These are phyloP conservation scores for Asclepias syriaca DNA, from an alignment of 257 asterid species.

Conservation along the genomic window DNA sequence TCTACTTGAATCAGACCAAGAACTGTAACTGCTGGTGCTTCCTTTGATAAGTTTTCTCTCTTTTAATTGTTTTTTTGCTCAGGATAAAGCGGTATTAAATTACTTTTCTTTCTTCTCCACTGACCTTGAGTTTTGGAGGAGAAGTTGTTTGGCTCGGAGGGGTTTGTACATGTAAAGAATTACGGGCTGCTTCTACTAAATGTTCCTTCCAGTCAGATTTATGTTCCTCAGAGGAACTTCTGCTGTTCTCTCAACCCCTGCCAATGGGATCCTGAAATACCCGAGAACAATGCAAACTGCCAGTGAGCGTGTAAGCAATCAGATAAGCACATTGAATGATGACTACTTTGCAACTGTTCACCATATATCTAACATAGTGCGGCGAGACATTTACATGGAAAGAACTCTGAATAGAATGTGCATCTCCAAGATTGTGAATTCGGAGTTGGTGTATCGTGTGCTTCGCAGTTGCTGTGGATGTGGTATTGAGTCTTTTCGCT, in stretches of 20 bases:
- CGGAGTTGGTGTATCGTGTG: conserved; percentile 83
- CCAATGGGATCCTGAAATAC: conserved; percentile 17
- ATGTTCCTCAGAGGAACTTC: conserved; percentile 27
- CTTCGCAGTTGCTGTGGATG: conserved; percentile 67
- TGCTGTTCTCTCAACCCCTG: conserved; percentile 5
- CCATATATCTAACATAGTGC: conserved; percentile 89
- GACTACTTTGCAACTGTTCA: conserved; percentile 87
- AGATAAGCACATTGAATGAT: conserved; percentile 54
- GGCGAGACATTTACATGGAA: conserved; percentile 85
- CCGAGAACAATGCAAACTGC: conserved; percentile 24
- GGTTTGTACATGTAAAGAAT: background rate
- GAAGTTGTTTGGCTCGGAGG: background rate
- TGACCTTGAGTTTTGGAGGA: background rate
- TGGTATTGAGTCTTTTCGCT: conserved; percentile 91
- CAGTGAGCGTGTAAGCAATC: conserved; percentile 18
- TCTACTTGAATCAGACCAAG: background rate
- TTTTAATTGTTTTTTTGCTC: too few species aligned
- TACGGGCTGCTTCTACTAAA: conserved; percentile 7
- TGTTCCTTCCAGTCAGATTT: conserved; percentile 17
- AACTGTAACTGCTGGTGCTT: background rate
- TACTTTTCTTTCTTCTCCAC: background rate
- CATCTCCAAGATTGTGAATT: conserved; percentile 61
- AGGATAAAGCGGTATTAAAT: background rate
- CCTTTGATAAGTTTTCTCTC: background rate
- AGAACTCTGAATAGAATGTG: conserved; percentile 88